Evolutionary conservation across 257 asterid species (phyloP).

Genomic region (Solanum raphanifolium): DNA sequence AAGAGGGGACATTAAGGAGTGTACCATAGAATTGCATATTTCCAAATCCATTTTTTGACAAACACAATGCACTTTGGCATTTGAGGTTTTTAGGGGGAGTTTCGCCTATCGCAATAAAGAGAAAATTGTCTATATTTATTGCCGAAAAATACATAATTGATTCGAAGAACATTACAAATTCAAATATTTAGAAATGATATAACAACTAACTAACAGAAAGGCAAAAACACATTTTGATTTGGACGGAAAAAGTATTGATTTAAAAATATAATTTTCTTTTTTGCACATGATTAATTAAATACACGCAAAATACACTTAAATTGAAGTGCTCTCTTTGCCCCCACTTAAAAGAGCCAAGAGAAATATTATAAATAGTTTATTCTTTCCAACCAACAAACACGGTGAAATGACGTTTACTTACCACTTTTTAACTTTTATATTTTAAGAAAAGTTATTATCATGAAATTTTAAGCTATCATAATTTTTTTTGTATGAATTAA

Average conservation of each 20-base stretch:
- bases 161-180: neutral
- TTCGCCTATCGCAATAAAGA: neutral
- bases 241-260: neutral
- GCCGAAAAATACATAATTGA: neutral
- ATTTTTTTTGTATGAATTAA: neutral
- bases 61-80: neutral
- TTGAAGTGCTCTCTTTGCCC: neutral
- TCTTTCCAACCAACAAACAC: neutral
- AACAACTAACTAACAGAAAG: neutral
- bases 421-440: neutral
- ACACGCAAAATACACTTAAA: neutral
- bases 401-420: accelerated
- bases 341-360: neutral
- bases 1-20: neutral
- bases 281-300: too few species aligned
- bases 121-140: too few species aligned
- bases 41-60: neutral
- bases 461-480: neutral
- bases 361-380: neutral
- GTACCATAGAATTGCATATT: neutral
- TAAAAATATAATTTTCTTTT: neutral
- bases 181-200: neutral
- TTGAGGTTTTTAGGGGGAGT: neutral
- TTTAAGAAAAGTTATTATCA: neutral
- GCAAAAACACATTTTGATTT: neutral